phyloP scores from a whole-genome alignment of 805 yeast species.

The Saturnispora serradocipensis region DNA sequence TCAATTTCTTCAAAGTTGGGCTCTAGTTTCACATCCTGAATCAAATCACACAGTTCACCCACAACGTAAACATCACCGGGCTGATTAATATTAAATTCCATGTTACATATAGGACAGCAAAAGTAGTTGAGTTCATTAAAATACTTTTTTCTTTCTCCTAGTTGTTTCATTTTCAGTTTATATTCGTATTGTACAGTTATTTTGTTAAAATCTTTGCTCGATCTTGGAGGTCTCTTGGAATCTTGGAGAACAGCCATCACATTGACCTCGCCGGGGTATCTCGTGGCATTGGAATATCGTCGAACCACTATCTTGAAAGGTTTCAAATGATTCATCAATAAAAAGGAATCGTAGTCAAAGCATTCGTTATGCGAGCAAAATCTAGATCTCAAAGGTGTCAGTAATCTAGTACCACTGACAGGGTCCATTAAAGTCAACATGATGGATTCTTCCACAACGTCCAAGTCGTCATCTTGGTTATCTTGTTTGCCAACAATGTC shows the following conservation, averaged over 20 bases:
- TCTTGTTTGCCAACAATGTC: conserved; percentile 8
- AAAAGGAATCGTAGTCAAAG: conserved; percentile 26
- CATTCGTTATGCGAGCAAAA: conserved; percentile 30
- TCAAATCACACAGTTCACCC: conserved; percentile 24
- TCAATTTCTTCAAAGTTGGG: conserved; percentile 12
- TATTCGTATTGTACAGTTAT: conserved; percentile 19
- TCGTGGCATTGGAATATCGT: conserved; percentile 10
- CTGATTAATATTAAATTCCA: conserved; percentile 25
- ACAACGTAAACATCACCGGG: conserved; percentile 27
- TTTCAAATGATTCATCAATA: conserved; percentile 21
- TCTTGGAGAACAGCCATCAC: conserved; percentile 20
- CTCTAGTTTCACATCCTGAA: conserved; percentile 14
- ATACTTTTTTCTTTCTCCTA: conserved; percentile 13
- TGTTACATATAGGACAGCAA: conserved; percentile 28
- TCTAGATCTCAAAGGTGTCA: conserved; percentile 24
- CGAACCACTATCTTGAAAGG: conserved; percentile 23
- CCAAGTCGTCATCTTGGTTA: conserved; percentile 21
- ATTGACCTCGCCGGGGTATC: conserved; percentile 13
- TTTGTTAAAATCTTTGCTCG: conserved; percentile 17
- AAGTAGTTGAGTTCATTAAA: conserved; percentile 26
- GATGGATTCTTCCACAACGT: conserved; percentile 22
- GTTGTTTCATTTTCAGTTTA: conserved; percentile 13
- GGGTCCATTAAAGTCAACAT: conserved; percentile 28
- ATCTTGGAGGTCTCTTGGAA: conserved; percentile 19
- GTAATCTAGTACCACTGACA: conserved; percentile 22